phyloP scores from a whole-genome alignment of 306 rosid genomes.

The Dryas alaskensis region DNA sequence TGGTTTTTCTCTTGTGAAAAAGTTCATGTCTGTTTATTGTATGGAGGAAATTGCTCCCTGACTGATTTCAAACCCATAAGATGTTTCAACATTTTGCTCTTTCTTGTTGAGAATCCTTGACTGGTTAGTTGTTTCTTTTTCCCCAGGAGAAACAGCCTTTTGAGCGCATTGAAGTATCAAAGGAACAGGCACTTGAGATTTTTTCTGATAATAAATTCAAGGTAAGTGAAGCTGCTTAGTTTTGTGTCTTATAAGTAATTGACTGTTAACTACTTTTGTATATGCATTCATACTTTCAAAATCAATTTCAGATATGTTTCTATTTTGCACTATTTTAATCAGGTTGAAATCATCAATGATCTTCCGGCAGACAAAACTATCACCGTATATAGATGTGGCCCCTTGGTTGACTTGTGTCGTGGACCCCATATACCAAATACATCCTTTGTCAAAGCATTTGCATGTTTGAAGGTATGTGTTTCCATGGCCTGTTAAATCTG shows the following conservation, averaged over 20 bases:
- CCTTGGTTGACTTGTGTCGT: constrained; percentile 89
- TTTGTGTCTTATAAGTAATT: constrained; percentile 1
- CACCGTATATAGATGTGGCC: constrained; percentile 96
- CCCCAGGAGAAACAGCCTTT: constrained; percentile 85
- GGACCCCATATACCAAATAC: constrained; percentile 98
- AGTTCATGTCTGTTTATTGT: background rate
- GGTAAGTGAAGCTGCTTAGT: constrained; percentile 45
- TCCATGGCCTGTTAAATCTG: constrained; percentile 16
- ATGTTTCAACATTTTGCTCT: background rate
- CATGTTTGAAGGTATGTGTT: constrained; percentile 70
- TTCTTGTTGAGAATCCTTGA: background rate
- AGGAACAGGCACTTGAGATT: constrained; percentile 80
- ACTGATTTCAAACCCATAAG: background rate
- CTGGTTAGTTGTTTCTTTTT: background rate
- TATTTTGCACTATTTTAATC: constrained; percentile 27
- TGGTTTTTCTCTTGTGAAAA: constrained; percentile 11
- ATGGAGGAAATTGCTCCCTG: background rate
- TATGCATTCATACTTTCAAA: constrained; percentile 18
- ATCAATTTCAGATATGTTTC: constrained; percentile 9
- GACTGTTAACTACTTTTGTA: constrained; percentile 10
- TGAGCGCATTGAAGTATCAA: constrained; percentile 90
- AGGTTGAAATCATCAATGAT: constrained; percentile 95
- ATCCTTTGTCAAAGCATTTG: constrained; percentile 89
- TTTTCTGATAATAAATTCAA: constrained; percentile 82
- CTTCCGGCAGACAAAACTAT: constrained; percentile 89